A percentile compares a stretch with the other conserved stretches of the same genome.
phyloP scores from a whole-genome alignment of 768 basidiomycete genomes.

The Pleurotus citrinopileatus region DNA sequence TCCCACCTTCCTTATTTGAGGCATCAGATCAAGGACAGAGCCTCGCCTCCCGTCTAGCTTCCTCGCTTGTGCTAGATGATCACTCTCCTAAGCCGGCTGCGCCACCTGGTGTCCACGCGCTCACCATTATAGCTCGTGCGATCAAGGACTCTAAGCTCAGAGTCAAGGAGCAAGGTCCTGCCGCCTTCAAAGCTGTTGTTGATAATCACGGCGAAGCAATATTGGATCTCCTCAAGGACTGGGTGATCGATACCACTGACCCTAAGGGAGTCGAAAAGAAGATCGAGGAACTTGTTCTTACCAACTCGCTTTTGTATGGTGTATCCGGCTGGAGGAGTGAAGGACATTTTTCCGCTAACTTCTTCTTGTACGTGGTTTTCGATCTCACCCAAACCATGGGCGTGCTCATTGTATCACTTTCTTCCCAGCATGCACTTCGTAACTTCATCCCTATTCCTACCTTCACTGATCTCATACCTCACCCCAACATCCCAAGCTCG shows the following conservation, averaged over 20 bases:
- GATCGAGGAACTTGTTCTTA: slow-evolving; percentile 62
- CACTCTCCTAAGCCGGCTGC: not conserved
- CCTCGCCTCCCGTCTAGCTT: not conserved
- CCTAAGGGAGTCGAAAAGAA: slow-evolving; percentile 44
- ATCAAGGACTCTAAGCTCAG: slow-evolving; percentile 43
- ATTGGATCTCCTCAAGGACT: slow-evolving; percentile 28
- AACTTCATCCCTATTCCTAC: slow-evolving; percentile 62
- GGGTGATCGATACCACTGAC: slow-evolving; percentile 37
- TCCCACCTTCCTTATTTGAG: not conserved
- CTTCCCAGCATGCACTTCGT: slow-evolving; percentile 56
- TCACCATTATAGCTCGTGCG: slow-evolving; percentile 56
- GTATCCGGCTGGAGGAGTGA: slow-evolving; percentile 47
- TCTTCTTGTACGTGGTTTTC: slow-evolving; percentile 48
- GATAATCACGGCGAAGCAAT: slow-evolving; percentile 21
- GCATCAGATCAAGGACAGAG: not conserved
- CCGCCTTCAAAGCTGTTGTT: slow-evolving; percentile 37
- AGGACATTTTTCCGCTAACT: slow-evolving; percentile 50
- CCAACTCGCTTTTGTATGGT: slow-evolving; percentile 51
- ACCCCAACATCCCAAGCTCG: slow-evolving; percentile 40
- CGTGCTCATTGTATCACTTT: not conserved
- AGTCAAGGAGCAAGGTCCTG: slow-evolving; percentile 13
- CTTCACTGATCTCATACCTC: slow-evolving; percentile 41
- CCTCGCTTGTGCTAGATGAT: not conserved
- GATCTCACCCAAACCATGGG: not conserved
- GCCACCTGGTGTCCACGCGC: slow-evolving; percentile 32